Evolutionary conservation across 2,329 filamentous ascomycete species (phyloP), one percentile per base, ranked within the genome.

Genomic region (Penicillium sp.): DNA sequence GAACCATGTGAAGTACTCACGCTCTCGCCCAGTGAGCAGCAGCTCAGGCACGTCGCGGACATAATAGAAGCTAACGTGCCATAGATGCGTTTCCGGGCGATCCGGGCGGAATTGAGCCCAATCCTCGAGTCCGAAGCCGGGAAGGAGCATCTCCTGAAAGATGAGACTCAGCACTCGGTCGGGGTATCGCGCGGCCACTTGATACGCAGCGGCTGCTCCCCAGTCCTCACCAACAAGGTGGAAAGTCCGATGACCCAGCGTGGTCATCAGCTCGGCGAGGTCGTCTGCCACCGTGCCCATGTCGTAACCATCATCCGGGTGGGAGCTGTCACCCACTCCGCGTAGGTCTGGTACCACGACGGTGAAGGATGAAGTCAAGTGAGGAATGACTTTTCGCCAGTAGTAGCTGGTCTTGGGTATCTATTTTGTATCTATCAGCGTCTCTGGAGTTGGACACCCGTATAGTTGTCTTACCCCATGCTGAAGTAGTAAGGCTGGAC

Each of bases 71-170:
- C 42, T 24, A 5, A 45, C 42, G 13, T 45, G 42, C 42, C 42
- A 45, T 7, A 53, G 46, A 44, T 53, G 50, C 15, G 48, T 41
- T 23, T 42, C 49, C n/a, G 49, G 38, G 15, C 40, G 33, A 24
- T 40, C 28, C 10, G 44, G 37, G 27, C 44, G 25, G 28, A 48
- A 48, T 31, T 42, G 28, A 27, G 47, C 52, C 48, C 48, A 54
- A 7, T 45, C 42, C 31, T 45, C 42, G 10, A 45, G 42, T 37
- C 42, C 42, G 42, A 45, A 45, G 8, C 42, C 42, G 29, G 42
- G 42, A 20, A 40, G 38, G 15, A 40, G 15, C 38, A 40, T 40
- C 38, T 40, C 38, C 20, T 40, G 38, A n/a, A 40, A 40, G 15
- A 24, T 18, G 7, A 40, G 38, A 40, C 38, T 40, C 7, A 40